These are phyloP conservation scores for Phytophthora cryptogea DNA, from an alignment of 352 stramenopile species.

Conservation along the genomic window DNA sequence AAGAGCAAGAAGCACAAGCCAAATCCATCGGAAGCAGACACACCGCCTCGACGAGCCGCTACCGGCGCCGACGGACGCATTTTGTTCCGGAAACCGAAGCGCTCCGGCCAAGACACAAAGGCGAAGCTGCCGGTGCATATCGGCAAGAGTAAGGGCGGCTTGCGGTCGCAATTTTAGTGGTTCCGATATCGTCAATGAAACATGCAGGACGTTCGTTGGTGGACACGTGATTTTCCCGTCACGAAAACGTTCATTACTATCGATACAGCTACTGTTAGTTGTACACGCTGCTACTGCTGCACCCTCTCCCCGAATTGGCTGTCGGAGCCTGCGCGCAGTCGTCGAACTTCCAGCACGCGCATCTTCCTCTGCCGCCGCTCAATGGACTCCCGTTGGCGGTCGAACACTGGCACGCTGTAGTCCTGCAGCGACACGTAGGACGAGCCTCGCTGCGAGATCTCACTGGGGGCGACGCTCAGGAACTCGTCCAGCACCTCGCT, in stretches of 20 bases:
- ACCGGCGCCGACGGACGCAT: slow-evolving; percentile 58
- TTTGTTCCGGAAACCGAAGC: slow-evolving; percentile 71
- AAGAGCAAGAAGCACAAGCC: slow-evolving; percentile 36
- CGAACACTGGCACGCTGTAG: slow-evolving; percentile 78
- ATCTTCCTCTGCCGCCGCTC: slow-evolving; percentile 78
- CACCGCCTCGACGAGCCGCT: slow-evolving; percentile 23
- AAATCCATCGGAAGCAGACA: slow-evolving; percentile 12
- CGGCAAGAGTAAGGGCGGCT: slow-evolving; percentile 80
- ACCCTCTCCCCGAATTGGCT: slow-evolving; percentile 36
- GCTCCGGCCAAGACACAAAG: slow-evolving; percentile 28
- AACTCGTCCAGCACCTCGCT: slow-evolving; percentile 74
- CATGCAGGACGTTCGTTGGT: background rate
- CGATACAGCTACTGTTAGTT: slow-evolving; percentile 31
- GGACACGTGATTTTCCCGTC: slow-evolving; percentile 22
- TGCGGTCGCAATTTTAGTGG: slow-evolving; percentile 77
- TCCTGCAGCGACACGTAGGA: slow-evolving; percentile 84
- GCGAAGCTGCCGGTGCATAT: slow-evolving; percentile 74
- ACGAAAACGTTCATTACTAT: slow-evolving; percentile 50
- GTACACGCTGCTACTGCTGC: slow-evolving; percentile 20
- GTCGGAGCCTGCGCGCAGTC: slow-evolving; percentile 45
- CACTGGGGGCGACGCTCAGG: slow-evolving; percentile 67
- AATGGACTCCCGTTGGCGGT: slow-evolving; percentile 77
- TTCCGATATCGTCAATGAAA: background rate
- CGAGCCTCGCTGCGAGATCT: slow-evolving; percentile 76
- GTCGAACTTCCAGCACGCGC: slow-evolving; percentile 66